Base-by-base conservation (phyloP, 2,329 filamentous ascomycete species). In the Neofusicoccum cordaticola region DNA sequence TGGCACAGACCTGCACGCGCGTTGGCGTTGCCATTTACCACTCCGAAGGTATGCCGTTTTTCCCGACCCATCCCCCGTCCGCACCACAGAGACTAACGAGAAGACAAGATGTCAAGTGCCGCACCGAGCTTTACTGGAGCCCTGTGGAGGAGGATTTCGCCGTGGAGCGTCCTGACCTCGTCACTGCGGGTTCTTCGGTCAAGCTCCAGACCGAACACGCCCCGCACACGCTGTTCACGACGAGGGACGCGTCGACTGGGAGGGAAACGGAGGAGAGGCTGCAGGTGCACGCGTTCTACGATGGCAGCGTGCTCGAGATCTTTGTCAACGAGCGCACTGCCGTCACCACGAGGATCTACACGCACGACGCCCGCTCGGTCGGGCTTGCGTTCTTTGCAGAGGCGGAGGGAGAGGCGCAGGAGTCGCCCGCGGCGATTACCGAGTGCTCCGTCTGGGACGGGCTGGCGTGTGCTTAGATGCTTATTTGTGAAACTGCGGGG, bases 151-250 rank as follows among this genome's bases (percentile, higher is more conserved):
- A 84, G 65, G 77, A 72, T 9, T 77, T 84, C 34, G 72, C 69
- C 1, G 75, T 83, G 31, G 73, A 80, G 53, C 72, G 79, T 39
- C 73, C 75, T 9, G 65, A 69, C 0, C 79, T 78, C 1, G 75
- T 65, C 17, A 44, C 52, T 9, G 65, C 56, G 6, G 70, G 78
- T 22, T 31, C 66, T 0, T 72, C 74, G 11, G 74, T 82, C 15
- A 74, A 78, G 37, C 79, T 42, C 17, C 57, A 61, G 57, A 34
- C 42, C 17, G 57, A 61, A 8, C 42, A 50, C 15, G 80, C 79
- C 0, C 80, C 82, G 0, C 82, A 83, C 63, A 84, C 82, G 0
- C 74, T 84, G 0, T 83, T 84, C 68, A 77, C 74, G 11, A 66
- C 50, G 4, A 56, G 56, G 8, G 53, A 57, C 53, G 53, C 31